Conservation (phyloP, 192 early-diverging fungal genomes). For the Dimargaris cristalligena region DNA sequence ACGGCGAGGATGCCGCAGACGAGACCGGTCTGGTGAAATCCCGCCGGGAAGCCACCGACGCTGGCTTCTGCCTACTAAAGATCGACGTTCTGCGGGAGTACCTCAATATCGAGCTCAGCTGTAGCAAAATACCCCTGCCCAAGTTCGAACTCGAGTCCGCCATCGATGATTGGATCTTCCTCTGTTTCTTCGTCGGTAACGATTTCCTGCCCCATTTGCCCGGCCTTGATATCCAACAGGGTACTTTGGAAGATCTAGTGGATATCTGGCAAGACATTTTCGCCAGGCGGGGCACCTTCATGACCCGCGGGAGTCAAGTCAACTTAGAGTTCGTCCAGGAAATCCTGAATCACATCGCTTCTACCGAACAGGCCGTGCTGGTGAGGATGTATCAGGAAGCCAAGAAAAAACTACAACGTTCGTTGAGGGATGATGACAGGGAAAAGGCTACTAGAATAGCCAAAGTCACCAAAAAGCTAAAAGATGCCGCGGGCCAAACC, state of each 20-base stretch:
- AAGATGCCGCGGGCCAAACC: no score
- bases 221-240: slow-evolving; percentile 85
- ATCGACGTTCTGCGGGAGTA: slow-evolving; percentile 81
- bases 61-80: slow-evolving; percentile 15
- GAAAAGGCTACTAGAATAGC: no score
- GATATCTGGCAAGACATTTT: slow-evolving; percentile 78
- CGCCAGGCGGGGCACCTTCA: slow-evolving; percentile 55
- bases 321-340: slow-evolving; percentile 58
- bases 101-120: slow-evolving; percentile 63
- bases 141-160: slow-evolving; percentile 76
- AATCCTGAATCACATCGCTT: slow-evolving; percentile 69
- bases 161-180: slow-evolving; percentile 93
- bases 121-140: slow-evolving; percentile 30
- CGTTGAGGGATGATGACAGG: no score
- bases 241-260: slow-evolving; percentile 77
- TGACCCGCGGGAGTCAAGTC: slow-evolving; percentile 68
- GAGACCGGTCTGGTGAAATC: no score
- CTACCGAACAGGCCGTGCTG: slow-evolving; percentile 67
- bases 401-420: no score
- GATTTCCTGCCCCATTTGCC: slow-evolving; percentile 94
- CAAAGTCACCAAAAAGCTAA: no score
- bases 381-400: no score
- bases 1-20: no score
- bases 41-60: no score
- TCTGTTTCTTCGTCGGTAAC: slow-evolving; percentile 97